These are phyloP conservation scores for Solanum chmielewskii DNA, from an alignment of 257 asterid genomes.

Conservation along the genomic window DNA sequence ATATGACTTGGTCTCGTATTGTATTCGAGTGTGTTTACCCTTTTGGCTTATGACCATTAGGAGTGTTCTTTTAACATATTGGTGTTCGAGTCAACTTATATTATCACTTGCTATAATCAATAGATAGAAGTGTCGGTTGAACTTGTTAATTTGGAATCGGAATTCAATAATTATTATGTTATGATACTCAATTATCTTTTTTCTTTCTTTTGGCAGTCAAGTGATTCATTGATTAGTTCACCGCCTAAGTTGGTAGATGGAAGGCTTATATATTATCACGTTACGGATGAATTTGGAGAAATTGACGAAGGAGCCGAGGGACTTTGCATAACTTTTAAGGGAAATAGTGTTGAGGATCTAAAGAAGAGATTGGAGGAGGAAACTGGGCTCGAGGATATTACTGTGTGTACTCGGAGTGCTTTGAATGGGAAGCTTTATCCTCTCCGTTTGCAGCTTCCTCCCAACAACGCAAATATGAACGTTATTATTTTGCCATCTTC, in stretches of 20 bases:
- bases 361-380: constrained; percentile 48
- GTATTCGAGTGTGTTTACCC: not conserved
- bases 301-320: constrained; percentile 57
- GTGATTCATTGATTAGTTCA: constrained; percentile 43
- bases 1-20: not conserved
- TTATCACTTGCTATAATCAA: not conserved
- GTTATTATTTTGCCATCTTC: constrained; percentile 59
- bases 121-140: not conserved
- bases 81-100: not conserved
- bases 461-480: constrained; percentile 65
- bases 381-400: constrained; percentile 44
- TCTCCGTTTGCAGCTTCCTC: constrained; percentile 92
- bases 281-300: constrained; percentile 62
- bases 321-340: constrained; percentile 52
- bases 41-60: not conserved
- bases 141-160: not conserved
- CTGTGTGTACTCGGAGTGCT: constrained; percentile 67
- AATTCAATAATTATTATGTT: not conserved
- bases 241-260: constrained; percentile 68
- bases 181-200: not conserved
- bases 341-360: constrained; percentile 50
- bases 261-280: constrained; percentile 38
- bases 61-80: not conserved
- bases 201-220: constrained; percentile 45
- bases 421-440: constrained; percentile 81